Evolutionary conservation across 2,329 filamentous ascomycete genomes (phyloP), one percentile per base, ranked within the genome.

Genomic region (Aschersonia sp.): DNA sequence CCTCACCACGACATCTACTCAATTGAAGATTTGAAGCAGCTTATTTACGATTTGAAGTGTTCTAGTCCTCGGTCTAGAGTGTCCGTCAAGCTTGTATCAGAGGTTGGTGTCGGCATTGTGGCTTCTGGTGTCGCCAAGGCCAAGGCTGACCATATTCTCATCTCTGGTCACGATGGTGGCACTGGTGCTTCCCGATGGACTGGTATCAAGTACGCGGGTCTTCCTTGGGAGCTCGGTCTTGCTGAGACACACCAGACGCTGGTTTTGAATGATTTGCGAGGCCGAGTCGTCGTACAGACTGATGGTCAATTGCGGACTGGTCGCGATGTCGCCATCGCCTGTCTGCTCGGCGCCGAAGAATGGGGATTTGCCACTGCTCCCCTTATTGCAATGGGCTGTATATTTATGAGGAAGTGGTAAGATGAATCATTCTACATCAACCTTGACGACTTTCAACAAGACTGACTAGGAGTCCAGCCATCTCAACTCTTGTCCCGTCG

Each of bases 1-100:
- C 90, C 90, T 42, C 90, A 97, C 64, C 90, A 97, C 75, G 90
- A 97, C 61, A 96, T 97, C 56, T 97, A 97, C 75, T 94, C 87
- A 46, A 97, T 97, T 55, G 90, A 97, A 67, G 90, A 97, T 74
- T 67, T 97, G 51, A 97, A 97, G 73, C 90, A 97, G 66, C 73
- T 97, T 57, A 96, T 97, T 58, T 97, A 97, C 68, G 90, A 97
- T 67, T 73, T 96, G 48, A 97, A 97, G 72, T 96, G 89, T 70
- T 87, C 89, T 30, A 95, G 92, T 67, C 90, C 90, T 50, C 83
- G 90, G 54, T 81, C 90, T 48, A 81, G 90, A 58, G 83, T 97
- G 30, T 97, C 90, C 6, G 90, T 97, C 63, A 97, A 97, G 76
- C 85, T 97, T 42, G 90, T 97, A 12, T 96, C 90, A 6, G 90